Evolutionary conservation across 1,284 basidiomycete species (phyloP).

Genomic region (Cutaneotrichosporon sp.): DNA sequence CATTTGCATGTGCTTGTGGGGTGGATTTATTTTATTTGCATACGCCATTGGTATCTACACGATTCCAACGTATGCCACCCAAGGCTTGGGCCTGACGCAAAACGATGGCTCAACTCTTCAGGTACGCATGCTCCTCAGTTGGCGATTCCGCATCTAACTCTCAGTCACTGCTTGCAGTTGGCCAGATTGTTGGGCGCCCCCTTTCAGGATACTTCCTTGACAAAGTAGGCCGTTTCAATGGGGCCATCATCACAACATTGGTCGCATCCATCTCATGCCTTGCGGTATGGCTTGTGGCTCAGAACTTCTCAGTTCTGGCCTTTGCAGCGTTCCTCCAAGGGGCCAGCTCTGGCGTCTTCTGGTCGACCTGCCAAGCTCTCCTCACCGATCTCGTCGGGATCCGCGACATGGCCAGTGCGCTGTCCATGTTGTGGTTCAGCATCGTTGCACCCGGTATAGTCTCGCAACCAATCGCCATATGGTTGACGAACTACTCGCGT

Average conservation of each 20-base stretch:
- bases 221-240: slow-evolving; percentile 47
- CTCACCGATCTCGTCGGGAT: slow-evolving; percentile 34
- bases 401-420: slow-evolving; percentile 45
- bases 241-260: slow-evolving; percentile 44
- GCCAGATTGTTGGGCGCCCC: slow-evolving; percentile 50
- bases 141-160: slow-evolving; percentile 46
- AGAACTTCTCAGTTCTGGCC: slow-evolving; percentile 44
- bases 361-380: slow-evolving; percentile 17
- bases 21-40: slow-evolving; percentile 34
- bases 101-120: too few species aligned
- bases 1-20: slow-evolving; percentile 37
- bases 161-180: slow-evolving; percentile 49
- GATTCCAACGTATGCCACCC: slow-evolving; percentile 47
- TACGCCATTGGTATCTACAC: slow-evolving; percentile 50
- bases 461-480: slow-evolving; percentile 48
- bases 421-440: slow-evolving; percentile 48
- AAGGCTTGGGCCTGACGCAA: slow-evolving; percentile 47
- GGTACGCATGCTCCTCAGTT: slow-evolving; percentile 48
- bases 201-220: slow-evolving; percentile 45
- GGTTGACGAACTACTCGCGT: slow-evolving; percentile 43
- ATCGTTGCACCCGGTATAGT: slow-evolving; percentile 41
- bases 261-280: slow-evolving; percentile 47
- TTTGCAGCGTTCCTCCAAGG: slow-evolving; percentile 49
- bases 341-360: slow-evolving; percentile 25
- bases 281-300: slow-evolving; percentile 49